A percentile compares a stretch with the other conserved stretches of the same genome.
These are phyloP conservation scores for Aspergillus alliaceus DNA, from an alignment of 2,329 filamentous ascomycete genomes.

Conservation along the genomic window DNA sequence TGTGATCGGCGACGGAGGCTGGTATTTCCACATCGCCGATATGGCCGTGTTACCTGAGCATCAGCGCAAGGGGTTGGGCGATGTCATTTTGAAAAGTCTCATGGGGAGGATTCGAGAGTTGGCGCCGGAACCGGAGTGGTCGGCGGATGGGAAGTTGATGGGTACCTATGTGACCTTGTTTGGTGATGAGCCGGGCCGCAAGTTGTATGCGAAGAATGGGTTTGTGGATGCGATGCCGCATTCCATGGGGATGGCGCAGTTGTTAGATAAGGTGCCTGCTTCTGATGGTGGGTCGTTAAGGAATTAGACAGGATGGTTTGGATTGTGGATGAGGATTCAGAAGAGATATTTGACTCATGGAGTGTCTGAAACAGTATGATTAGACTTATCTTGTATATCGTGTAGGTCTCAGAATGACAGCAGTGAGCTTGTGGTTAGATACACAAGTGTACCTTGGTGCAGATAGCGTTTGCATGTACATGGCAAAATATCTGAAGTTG, in stretches of 20 bases:
- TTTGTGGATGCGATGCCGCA: conserved; percentile 43
- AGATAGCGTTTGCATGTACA: too few species aligned
- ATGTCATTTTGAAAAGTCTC: conserved; percentile 46
- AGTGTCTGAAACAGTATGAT: too few species aligned
- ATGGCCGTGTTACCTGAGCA: conserved; percentile 53
- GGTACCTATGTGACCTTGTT: conserved; percentile 47
- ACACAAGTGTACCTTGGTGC: too few species aligned
- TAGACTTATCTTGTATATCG: too few species aligned
- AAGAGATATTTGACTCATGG: too few species aligned
- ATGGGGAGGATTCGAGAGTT: conserved; percentile 43
- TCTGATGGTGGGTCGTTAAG: background rate
- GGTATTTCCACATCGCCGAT: conserved; percentile 54
- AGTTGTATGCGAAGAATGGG: conserved; percentile 48
- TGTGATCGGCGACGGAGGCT: conserved; percentile 52
- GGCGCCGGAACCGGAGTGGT: conserved; percentile 29
- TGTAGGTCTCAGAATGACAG: too few species aligned
- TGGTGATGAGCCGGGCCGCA: conserved; percentile 47
- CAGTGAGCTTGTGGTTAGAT: too few species aligned
- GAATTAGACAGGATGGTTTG: background rate
- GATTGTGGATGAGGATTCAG: background rate
- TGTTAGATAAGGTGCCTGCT: background rate
- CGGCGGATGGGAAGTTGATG: background rate
- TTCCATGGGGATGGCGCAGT: conserved; percentile 42
- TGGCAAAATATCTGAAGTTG: too few species aligned
- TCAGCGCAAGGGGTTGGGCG: conserved; percentile 50